These are phyloP conservation scores for Phalaenopsis equestris DNA, from an alignment of 106 monocot species.

Conservation along the genomic window DNA sequence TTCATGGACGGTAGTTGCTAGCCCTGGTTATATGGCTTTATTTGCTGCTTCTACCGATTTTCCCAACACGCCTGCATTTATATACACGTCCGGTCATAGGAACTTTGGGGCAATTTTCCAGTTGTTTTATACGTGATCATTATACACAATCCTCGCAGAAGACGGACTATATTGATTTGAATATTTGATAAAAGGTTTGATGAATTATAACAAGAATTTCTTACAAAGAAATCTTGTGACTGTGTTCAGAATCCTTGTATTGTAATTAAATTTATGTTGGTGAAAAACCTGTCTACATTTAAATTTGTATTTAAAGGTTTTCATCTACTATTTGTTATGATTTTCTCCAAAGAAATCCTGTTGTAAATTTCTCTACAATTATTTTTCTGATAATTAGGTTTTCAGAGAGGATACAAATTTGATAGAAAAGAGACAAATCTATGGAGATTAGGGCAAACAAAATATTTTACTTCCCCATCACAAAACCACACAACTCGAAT, in stretches of 20 bases:
- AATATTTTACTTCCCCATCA: too few relatives aligned
- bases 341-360: too few relatives aligned
- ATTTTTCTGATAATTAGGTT: too few relatives aligned
- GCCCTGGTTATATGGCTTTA: neutral
- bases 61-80: neutral
- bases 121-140: neutral
- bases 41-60: neutral
- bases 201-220: neutral
- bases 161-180: neutral
- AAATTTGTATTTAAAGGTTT: neutral
- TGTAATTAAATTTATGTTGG: neutral
- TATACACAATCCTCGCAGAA: neutral
- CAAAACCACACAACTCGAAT: too few relatives aligned
- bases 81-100: neutral
- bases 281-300: too few relatives aligned
- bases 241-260: neutral
- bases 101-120: neutral
- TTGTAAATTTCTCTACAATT: too few relatives aligned
- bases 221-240: neutral
- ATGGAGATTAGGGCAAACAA: too few relatives aligned
- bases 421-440: too few relatives aligned
- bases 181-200: neutral
- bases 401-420: too few relatives aligned
- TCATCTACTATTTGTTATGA: neutral
- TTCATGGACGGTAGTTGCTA: conserved; percentile 86